Evolutionary conservation across 495 filamentous ascomycete genomes (phyloP).

Genomic region (Daldinia childiae): DNA sequence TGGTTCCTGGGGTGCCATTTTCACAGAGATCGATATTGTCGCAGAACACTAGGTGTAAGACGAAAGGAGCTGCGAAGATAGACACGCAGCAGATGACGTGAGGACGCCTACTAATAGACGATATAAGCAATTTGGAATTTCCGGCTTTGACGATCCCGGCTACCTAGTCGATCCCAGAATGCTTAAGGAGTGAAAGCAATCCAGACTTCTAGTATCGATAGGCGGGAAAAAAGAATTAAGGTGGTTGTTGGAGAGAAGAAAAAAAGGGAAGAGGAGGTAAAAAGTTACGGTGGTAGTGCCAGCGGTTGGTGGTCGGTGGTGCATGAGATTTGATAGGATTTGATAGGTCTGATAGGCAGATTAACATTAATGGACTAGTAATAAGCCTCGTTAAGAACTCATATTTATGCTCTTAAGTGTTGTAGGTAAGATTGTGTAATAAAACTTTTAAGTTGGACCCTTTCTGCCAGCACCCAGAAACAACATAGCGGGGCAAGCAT

Average conservation of each 20-base stretch:
- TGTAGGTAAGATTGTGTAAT: constrained; percentile 23
- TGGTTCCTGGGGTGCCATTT: constrained; percentile 52
- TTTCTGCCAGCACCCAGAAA: background rate
- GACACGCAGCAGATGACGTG: constrained; percentile 12
- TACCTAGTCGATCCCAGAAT: constrained; percentile 29
- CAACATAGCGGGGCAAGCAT: constrained; percentile 4
- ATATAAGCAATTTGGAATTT: constrained; percentile 1
- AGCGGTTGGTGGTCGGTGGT: background rate
- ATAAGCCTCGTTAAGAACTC: constrained; percentile 21
- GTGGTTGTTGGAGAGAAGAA: constrained; percentile 19
- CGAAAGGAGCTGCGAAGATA: background rate
- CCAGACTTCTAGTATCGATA: constrained; percentile 19
- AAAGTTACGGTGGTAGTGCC: constrained; percentile 14
- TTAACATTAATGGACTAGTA: constrained; percentile 10
- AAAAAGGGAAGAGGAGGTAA: constrained; percentile 17
- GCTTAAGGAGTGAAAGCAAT: constrained; percentile 51
- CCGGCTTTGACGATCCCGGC: constrained; percentile 13
- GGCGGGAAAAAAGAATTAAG: constrained; percentile 2
- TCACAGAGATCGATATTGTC: constrained; percentile 17
- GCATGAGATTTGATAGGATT: constrained; percentile 9
- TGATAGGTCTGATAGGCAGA: constrained; percentile 15
- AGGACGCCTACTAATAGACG: constrained; percentile 1
- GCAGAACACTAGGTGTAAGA: background rate
- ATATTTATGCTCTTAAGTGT: constrained; percentile 3
- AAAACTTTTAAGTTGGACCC: constrained; percentile 29